These are phyloP conservation scores for Theobroma grandiflorum DNA, from an alignment of 441 rosid genomes.

Conservation along the genomic window DNA sequence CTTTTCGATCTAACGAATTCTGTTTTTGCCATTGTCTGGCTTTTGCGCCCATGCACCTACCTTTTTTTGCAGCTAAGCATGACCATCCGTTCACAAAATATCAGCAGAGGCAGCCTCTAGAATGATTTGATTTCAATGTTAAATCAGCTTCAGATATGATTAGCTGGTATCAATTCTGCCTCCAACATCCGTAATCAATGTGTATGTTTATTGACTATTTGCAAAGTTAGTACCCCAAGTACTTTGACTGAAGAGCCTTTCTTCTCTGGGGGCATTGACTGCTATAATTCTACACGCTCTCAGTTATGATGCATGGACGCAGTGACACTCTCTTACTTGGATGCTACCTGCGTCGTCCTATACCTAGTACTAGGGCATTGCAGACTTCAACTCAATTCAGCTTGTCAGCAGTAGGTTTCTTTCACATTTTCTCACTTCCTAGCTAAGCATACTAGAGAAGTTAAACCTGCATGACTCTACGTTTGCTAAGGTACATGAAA, in stretches of 20 bases:
- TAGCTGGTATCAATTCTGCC: conserved; percentile 8
- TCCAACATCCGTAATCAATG: neutral
- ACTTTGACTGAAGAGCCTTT: neutral
- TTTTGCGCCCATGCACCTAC: neutral
- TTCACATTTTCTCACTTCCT: neutral
- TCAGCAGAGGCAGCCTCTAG: neutral
- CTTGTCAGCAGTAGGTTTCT: neutral
- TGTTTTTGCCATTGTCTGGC: neutral
- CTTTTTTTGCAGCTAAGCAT: neutral
- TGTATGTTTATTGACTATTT: conserved; percentile 7
- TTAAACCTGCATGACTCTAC: neutral
- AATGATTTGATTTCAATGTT: conserved; percentile 2
- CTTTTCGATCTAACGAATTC: neutral
- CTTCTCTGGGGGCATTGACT: neutral
- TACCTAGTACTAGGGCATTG: neutral
- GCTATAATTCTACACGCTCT: neutral
- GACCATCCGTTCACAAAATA: neutral
- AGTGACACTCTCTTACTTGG: neutral
- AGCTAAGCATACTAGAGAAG: neutral
- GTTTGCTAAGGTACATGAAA: neutral
- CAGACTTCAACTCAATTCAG: neutral
- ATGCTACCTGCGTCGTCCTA: neutral
- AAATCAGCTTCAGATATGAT: neutral
- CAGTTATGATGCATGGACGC: neutral
- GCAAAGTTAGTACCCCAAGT: conserved; percentile 6